Percentiles rank a stretch among this genome's conserved stretches.
Evolutionary conservation across 805 yeast genomes (phyloP).

Genomic region (Teunomyces barrocoloradensis): DNA sequence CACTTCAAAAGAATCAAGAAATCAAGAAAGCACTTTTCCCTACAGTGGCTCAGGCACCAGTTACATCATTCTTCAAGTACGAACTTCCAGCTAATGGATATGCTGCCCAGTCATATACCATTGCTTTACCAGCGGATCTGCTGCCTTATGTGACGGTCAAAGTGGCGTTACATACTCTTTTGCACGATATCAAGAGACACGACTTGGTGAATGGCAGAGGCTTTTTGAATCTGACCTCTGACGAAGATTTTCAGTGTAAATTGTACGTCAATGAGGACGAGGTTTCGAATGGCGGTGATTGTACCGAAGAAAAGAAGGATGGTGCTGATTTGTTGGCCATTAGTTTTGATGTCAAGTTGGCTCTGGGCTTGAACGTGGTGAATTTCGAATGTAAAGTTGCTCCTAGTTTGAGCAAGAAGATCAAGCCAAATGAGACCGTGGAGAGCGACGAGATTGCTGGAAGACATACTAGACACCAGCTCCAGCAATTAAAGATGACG

Average conservation of each 20-base stretch:
- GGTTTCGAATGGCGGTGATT: constrained; percentile 30
- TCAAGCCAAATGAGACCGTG: constrained; percentile 24
- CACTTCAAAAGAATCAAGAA: constrained; percentile 25
- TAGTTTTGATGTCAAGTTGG: constrained; percentile 38
- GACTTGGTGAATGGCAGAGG: constrained; percentile 35
- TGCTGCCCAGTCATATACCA: constrained; percentile 36
- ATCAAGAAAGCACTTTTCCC: constrained; percentile 33
- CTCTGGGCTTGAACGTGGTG: constrained; percentile 39
- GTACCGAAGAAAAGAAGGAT: constrained; percentile 25
- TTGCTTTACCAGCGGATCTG: constrained; percentile 37
- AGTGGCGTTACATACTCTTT: constrained; percentile 32
- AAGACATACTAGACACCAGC: constrained; percentile 45
- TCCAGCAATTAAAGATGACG: constrained; percentile 42
- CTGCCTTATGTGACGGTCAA: constrained; percentile 33
- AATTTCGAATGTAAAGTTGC: constrained; percentile 42
- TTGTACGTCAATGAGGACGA: constrained; percentile 39
- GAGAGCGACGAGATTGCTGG: constrained; percentile 32
- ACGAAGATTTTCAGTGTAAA: constrained; percentile 42
- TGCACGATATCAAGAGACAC: constrained; percentile 29
- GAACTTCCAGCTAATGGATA: constrained; percentile 38
- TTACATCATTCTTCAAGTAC: constrained; percentile 36
- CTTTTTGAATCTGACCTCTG: constrained; percentile 28
- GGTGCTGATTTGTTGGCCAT: constrained; percentile 22
- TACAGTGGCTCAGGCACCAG: constrained; percentile 21
- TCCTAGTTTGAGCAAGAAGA: constrained; percentile 36